These are phyloP conservation scores for Trichophaea hybrida DNA, from an alignment of 2,329 filamentous ascomycete species.

Conservation along the genomic window DNA sequence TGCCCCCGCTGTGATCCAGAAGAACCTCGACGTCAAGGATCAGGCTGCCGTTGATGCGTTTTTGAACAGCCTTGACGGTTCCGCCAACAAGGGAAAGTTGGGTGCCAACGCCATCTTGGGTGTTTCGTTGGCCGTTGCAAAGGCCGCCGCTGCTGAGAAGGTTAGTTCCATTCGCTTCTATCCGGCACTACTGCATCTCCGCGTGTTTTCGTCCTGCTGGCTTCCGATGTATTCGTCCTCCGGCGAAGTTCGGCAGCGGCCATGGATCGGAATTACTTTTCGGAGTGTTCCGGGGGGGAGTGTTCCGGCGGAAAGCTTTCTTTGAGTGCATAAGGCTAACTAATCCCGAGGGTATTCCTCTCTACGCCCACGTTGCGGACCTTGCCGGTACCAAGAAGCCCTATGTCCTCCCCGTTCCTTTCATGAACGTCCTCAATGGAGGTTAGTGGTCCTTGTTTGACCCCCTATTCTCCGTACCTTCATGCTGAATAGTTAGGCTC, in stretches of 20 bases:
- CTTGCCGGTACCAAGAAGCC: constrained; percentile 83
- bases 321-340: background rate
- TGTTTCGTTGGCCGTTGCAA: constrained; percentile 70
- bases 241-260: background rate
- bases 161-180: constrained; percentile 30
- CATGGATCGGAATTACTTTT: background rate
- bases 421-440: constrained; percentile 88
- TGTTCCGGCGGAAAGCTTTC: background rate
- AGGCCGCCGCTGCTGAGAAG: constrained; percentile 82
- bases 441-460: constrained; percentile 31
- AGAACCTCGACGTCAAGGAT: constrained; percentile 72
- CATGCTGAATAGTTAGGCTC: constrained; percentile 42
- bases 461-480: constrained; percentile 4
- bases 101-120: constrained; percentile 82
- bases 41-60: constrained; percentile 72
- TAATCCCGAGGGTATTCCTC: constrained; percentile 42
- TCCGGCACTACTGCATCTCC: background rate
- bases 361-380: constrained; percentile 78
- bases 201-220: background rate
- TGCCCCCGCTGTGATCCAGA: constrained; percentile 66
- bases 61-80: constrained; percentile 72
- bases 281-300: background rate
- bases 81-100: constrained; percentile 72
- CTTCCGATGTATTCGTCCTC: background rate
- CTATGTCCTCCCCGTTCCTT: constrained; percentile 77